These are phyloP conservation scores for Cystofilobasidium ferigula DNA, from an alignment of 768 basidiomycete species.

Conservation along the genomic window DNA sequence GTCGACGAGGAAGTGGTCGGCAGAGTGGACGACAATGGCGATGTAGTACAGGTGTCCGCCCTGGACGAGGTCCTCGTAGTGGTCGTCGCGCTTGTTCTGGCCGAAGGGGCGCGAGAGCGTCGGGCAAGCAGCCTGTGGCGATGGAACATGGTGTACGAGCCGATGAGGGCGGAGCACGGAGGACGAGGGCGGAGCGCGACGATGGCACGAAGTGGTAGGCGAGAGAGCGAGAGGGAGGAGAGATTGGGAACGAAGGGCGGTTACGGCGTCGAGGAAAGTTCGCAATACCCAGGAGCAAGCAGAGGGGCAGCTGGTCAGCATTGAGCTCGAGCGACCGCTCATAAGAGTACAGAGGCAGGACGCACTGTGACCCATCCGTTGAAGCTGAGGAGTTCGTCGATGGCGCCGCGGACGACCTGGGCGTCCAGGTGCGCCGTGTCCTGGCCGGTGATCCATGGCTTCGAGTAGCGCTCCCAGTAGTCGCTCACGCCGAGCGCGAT, in stretches of 20 bases:
- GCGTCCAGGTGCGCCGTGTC: conserved; percentile 83
- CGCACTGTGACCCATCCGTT: conserved; percentile 85
- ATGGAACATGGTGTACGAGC: neutral
- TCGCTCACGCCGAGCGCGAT: conserved; percentile 67
- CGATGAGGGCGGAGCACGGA: neutral
- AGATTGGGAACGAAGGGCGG: neutral
- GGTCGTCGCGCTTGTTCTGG: conserved; percentile 65
- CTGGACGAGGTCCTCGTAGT: conserved; percentile 77
- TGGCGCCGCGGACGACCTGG: conserved; percentile 74
- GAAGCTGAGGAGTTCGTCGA: conserved; percentile 85
- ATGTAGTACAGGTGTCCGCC: conserved; percentile 83
- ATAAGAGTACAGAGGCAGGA: neutral
- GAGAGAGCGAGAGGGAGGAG: neutral
- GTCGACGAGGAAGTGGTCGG: conserved; percentile 97
- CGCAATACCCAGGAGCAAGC: neutral
- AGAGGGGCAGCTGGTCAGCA: too few species aligned
- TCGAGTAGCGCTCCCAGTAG: conserved; percentile 86
- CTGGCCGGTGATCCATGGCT: conserved; percentile 70
- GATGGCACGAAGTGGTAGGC: neutral
- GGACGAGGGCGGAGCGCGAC: neutral
- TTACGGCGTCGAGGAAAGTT: too few species aligned
- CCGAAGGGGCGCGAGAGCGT: conserved; percentile 90
- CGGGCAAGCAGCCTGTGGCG: conserved; percentile 60
- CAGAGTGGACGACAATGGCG: conserved; percentile 89
- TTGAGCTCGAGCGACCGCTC: too few species aligned